Evolutionary conservation across 2,329 filamentous ascomycete genomes (phyloP).

Genomic region (Paraphaeosphaeria sporulosa): DNA sequence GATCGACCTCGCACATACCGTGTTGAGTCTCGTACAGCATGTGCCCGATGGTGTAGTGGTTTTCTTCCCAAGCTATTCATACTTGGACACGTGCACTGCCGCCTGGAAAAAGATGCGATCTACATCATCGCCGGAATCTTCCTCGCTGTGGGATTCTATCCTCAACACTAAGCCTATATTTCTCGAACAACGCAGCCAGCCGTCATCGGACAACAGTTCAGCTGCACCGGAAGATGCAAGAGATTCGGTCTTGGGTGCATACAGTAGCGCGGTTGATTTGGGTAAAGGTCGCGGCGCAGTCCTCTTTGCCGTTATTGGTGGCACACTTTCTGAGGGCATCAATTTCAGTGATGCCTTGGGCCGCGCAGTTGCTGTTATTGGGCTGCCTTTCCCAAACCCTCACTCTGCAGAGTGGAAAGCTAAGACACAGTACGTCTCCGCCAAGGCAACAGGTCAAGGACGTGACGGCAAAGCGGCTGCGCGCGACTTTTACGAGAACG

Average conservation of each 20-base stretch:
- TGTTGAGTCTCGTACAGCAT: constrained; percentile 74
- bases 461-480: constrained; percentile 59
- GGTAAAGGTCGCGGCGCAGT: constrained; percentile 70
- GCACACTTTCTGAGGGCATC: constrained; percentile 96
- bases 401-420: constrained; percentile 92
- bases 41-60: constrained; percentile 91
- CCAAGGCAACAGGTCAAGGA: constrained; percentile 54
- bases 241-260: constrained; percentile 77
- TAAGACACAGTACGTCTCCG: constrained; percentile 85
- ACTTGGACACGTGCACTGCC: constrained; percentile 74
- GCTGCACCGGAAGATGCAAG: constrained; percentile 58
- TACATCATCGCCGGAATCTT: constrained; percentile 3
- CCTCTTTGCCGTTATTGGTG: constrained; percentile 88
- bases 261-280: constrained; percentile 69
- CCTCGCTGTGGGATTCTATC: constrained; percentile 63
- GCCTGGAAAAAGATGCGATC: constrained; percentile 50
- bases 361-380: constrained; percentile 88
- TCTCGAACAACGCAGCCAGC: constrained; percentile 44
- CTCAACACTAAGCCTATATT: constrained; percentile 63
- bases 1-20: constrained; percentile 73
- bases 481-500: constrained; percentile 88
- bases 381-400: constrained; percentile 90
- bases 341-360: constrained; percentile 95
- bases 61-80: constrained; percentile 96
- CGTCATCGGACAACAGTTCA: constrained; percentile 64